Base-by-base conservation (phyloP, 176 grass and related monocot species). In the Hordeum vulgare region DNA sequence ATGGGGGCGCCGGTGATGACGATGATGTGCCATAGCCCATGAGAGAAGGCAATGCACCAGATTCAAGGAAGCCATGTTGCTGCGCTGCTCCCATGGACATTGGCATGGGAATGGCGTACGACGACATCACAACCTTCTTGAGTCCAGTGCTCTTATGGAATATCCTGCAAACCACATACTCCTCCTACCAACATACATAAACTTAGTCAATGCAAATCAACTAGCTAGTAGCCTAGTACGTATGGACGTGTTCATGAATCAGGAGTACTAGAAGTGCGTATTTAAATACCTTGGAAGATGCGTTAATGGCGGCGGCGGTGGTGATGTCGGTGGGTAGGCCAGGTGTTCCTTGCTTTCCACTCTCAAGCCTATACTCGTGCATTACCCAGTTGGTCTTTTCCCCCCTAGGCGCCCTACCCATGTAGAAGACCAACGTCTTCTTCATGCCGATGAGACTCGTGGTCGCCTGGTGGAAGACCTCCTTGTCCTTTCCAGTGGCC, bases 341-440 rank as follows among this genome's bases (percentile, higher is more conserved):
- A 4, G 47, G 15, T 18, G 6, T 51, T 51, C 47, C 47, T 51
- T 51, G 15, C 6, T 51, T 51, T 51, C 47, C 47, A 51, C 47
- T 18, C 47, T 88, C 82, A 11, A 89, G 90, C 47, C 47, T 51
- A 51, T 51, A 51, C 47, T 51, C 47, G 1, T 51, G 47, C 47
- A 51, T 51, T 15, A 51, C 47, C 47, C 47, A 51, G 15, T 51
- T 51, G 47, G 15, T 51, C 47, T 51, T 51, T 2, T 51, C 40
- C 0, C 90, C 86, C 34, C 9, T 71, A 0, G 90, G 90, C 25
- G 86, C 90, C 29, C 90, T 89, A 0, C 90, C 86, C 35, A 27
- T 78, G 66, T 91, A 91, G 82, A 91, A 91, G 0, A 91, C 85
- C 0, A 91, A 82, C 0, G 78, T 91, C 71, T 91, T 91, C 82